Base-by-base conservation (phyloP, 75 land plant genomes). In the Sequoiadendron giganteum region DNA sequence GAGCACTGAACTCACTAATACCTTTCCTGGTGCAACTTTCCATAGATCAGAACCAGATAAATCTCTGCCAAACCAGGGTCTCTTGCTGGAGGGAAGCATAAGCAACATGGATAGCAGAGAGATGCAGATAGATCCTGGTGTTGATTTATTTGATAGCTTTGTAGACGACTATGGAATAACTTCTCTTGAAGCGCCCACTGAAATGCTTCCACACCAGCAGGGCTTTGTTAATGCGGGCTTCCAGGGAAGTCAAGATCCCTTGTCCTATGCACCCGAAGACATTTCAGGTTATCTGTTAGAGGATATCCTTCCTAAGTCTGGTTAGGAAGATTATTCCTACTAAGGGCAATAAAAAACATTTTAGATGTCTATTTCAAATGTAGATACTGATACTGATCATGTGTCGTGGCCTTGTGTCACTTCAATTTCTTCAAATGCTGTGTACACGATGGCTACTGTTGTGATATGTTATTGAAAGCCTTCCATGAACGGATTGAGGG, bases 211-310 rank as follows among this genome's bases (percentile, higher is more conserved):
- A 82, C 52, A 82, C 6, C 49, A 43, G 47, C 84, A 47, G 84
- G 28, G 52, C 32, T 82, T 45, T 47, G 84, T 2, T 45, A n/a
- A 47, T 82, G 84, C 49, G 15, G 52, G 15, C 52, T 43, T 43
- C 14, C 32, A 28, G 4, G 84, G 16, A 43, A 47, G 47, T 82
- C 52, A 43, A 47, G 84, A 82, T 82, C 48, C 49, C 14, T 47
- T 47, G 84, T 21, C 84, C 30, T 43, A 43, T 82, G 14, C 84
- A 25, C 32, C 49, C 4, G 84, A 28, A 10, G 84, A 82, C 48
- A 47, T 82, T 47, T 43, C 52, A 43, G 84, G 48, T 49, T 82
- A 82, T 47, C 84, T 82, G 25, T 82, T 82, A 43, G 84, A 82
- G 1, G 84, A 82, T 21, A 43, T 82, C 14, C 52, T 45, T n/a